phyloP scores from a whole-genome alignment of 441 rosid genomes.

The Bocquillonia castaneifolia region DNA sequence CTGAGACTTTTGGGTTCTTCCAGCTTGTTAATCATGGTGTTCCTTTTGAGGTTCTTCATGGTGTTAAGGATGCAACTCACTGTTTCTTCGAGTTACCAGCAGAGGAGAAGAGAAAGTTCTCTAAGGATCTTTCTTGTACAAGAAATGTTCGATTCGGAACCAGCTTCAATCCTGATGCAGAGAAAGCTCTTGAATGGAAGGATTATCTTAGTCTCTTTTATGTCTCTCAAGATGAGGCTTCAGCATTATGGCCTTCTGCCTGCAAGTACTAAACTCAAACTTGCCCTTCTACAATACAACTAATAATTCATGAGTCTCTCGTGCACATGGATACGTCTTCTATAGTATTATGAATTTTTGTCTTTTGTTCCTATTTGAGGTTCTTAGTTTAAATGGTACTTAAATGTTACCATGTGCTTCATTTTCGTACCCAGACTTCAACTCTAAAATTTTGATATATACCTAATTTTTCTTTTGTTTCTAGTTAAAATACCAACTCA shows the following conservation, averaged over 20 bases:
- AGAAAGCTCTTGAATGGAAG: slow-evolving; percentile 35
- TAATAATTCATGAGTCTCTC: not conserved
- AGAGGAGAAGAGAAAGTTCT: slow-evolving; percentile 22
- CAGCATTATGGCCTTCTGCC: slow-evolving; percentile 24
- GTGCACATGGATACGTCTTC: not conserved
- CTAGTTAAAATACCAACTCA: no score
- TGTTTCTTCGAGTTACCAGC: slow-evolving; percentile 30
- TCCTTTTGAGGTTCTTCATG: slow-evolving; percentile 26
- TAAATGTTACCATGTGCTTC: no score
- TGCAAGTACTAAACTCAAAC: slow-evolving; percentile 18
- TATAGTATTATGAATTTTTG: no score
- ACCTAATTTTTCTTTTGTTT: no score
- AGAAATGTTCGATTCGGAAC: slow-evolving; percentile 22
- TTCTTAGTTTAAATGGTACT: no score
- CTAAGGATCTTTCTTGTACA: slow-evolving; percentile 17
- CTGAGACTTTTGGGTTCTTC: slow-evolving; percentile 34
- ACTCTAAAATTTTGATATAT: no score
- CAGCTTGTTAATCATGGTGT: slow-evolving; percentile 36
- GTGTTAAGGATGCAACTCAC: slow-evolving; percentile 25
- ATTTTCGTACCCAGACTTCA: no score
- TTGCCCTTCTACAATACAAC: no score
- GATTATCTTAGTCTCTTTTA: slow-evolving; percentile 29
- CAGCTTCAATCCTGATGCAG: slow-evolving; percentile 30
- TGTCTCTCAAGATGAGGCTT: slow-evolving; percentile 26
- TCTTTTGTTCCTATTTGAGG: no score